These are phyloP conservation scores for Dendrobium catenatum DNA, from an alignment of 106 monocot species.

Conservation along the genomic window DNA sequence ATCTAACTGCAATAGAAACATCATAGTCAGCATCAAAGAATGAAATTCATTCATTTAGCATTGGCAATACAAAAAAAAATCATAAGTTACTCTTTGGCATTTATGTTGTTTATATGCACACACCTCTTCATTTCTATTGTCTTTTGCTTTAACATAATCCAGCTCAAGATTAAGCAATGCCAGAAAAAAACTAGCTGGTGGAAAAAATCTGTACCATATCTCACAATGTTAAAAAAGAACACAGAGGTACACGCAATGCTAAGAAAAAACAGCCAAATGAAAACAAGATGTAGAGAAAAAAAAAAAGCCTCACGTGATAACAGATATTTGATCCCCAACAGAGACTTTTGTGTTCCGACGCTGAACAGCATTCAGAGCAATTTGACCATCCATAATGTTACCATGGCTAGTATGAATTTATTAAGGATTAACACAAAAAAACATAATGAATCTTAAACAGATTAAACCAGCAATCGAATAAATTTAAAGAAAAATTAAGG, in stretches of 20 bases:
- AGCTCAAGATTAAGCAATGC: constrained; percentile 80
- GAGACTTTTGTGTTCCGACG: constrained; percentile 80
- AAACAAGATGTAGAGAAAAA: neutral
- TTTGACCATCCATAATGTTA: constrained; percentile 29
- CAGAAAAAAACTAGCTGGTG: constrained; percentile 66
- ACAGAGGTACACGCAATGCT: neutral
- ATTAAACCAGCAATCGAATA: neutral
- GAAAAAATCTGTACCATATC: constrained; percentile 38
- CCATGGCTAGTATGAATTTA: constrained; percentile 46
- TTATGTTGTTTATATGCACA: neutral
- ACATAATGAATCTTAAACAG: neutral
- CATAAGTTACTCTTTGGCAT: neutral
- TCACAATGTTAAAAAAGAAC: neutral
- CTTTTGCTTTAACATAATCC: constrained; percentile 69
- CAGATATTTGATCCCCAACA: constrained; percentile 53
- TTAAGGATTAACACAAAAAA: constrained; percentile 39
- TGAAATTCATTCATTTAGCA: neutral
- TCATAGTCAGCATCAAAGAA: neutral
- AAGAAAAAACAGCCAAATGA: neutral
- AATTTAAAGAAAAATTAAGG: neutral
- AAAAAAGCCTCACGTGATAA: constrained; percentile 46
- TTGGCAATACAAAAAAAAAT: neutral
- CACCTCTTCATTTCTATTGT: constrained; percentile 71
- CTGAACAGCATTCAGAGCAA: constrained; percentile 83
- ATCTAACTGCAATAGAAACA: constrained; percentile 55